These are phyloP conservation scores for Emmonsia crescens DNA, from an alignment of 2,329 filamentous ascomycete species.

Conservation along the genomic window DNA sequence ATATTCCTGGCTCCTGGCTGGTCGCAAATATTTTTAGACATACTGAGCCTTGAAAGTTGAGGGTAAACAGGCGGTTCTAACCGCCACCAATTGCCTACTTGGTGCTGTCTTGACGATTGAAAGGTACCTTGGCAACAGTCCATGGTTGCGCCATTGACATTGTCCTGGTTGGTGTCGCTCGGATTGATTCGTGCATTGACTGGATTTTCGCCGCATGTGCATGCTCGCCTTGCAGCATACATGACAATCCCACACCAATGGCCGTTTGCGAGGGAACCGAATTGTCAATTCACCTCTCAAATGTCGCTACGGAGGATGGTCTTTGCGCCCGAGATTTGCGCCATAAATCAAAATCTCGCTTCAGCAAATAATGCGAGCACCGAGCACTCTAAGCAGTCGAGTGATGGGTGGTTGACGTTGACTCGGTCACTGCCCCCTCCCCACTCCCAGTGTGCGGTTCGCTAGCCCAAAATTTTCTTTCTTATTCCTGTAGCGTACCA, in stretches of 20 bases:
- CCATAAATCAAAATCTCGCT: background rate
- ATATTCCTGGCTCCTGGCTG: background rate
- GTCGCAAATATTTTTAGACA: background rate
- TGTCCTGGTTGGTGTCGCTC: background rate
- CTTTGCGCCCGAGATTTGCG: background rate
- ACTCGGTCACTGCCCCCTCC: background rate
- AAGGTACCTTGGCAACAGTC: background rate
- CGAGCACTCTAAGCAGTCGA: background rate
- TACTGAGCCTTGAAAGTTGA: too few species aligned
- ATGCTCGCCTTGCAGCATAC: slow-evolving; percentile 1
- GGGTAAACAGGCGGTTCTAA: background rate
- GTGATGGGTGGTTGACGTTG: background rate
- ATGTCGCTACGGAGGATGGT: background rate
- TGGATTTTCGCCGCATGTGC: slow-evolving; percentile 5
- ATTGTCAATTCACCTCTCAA: background rate
- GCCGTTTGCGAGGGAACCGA: background rate
- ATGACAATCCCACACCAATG: slow-evolving; percentile 1
- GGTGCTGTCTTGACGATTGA: background rate
- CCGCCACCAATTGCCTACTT: background rate
- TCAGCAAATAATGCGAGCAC: background rate
- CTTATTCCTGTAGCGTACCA: background rate
- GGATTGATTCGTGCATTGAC: slow-evolving; percentile 1
- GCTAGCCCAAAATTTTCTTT: background rate
- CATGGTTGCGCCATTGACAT: background rate
- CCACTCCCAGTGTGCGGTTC: background rate